Percentiles rank a stretch among this genome's conserved stretches.
These are phyloP conservation scores for Metschnikowia colocasiae DNA, from an alignment of 805 yeast genomes.

Conservation along the genomic window DNA sequence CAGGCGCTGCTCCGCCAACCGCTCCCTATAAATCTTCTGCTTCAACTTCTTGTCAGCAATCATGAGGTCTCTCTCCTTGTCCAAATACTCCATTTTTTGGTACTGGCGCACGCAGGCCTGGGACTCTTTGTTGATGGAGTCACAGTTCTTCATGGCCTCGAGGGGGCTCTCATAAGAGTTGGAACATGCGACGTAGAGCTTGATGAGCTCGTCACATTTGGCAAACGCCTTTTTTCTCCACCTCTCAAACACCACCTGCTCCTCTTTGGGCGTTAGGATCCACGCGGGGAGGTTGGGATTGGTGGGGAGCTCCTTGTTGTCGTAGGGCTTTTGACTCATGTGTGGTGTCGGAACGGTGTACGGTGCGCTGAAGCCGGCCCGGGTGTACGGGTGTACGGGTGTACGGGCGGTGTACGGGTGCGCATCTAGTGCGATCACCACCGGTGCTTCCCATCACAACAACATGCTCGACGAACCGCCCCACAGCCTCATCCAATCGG, in stretches of 20 bases:
- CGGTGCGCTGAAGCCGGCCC: no score
- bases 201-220: conserved; percentile 62
- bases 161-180: conserved; percentile 52
- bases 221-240: conserved; percentile 67
- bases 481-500: conserved; percentile 35
- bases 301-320: conserved; percentile 36
- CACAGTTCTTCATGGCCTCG: conserved; percentile 65
- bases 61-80: conserved; percentile 61
- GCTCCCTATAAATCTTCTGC: conserved; percentile 23
- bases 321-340: conserved; percentile 37
- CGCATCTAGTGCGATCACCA: no score
- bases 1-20: conserved; percentile 9
- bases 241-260: conserved; percentile 64
- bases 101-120: conserved; percentile 58
- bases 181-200: conserved; percentile 64
- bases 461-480: conserved; percentile 32
- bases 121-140: conserved; percentile 54
- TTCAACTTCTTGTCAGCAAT: conserved; percentile 52
- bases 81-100: conserved; percentile 63
- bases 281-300: conserved; percentile 61
- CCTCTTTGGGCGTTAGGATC: conserved; percentile 75
- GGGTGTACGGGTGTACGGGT: neutral
- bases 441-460: neutral
- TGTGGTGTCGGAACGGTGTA: neutral
- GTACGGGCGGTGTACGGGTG: neutral